Percentiles rank a stretch among this genome's conserved stretches.
phyloP scores from a whole-genome alignment of 768 basidiomycete genomes.

The Collybiopsis confluens region DNA sequence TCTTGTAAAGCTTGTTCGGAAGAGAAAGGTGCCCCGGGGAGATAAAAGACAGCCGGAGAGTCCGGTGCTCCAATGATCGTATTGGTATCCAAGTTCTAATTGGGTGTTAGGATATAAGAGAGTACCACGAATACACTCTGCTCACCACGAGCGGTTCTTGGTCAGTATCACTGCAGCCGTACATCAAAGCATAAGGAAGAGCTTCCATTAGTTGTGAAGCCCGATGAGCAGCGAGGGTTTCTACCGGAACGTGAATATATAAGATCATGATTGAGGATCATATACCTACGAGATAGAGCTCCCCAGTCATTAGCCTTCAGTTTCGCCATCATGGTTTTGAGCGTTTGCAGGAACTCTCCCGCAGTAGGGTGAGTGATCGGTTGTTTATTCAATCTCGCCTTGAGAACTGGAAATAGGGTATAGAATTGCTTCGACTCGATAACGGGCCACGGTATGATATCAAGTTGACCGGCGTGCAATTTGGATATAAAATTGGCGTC shows the following conservation, averaged over 20 bases:
- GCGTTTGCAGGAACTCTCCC: slow-evolving; percentile 48
- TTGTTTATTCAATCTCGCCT: slow-evolving; percentile 44
- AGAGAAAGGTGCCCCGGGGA: slow-evolving; percentile 11
- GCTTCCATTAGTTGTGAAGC: slow-evolving; percentile 35
- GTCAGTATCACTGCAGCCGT: slow-evolving; percentile 43
- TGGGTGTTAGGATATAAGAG: too few relatives aligned
- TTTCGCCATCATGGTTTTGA: slow-evolving; percentile 68
- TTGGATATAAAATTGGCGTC: slow-evolving; percentile 59
- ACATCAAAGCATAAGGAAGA: slow-evolving; percentile 44
- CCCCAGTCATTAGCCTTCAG: slow-evolving; percentile 68
- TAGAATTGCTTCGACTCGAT: slow-evolving; percentile 63
- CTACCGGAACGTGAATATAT: slow-evolving; percentile 18
- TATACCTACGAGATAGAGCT: slow-evolving; percentile 50
- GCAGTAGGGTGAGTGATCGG: slow-evolving; percentile 43
- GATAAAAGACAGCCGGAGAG: slow-evolving; percentile 31
- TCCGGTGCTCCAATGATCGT: slow-evolving; percentile 32
- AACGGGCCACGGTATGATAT: slow-evolving; percentile 65
- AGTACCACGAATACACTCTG: too few relatives aligned
- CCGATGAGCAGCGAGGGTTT: slow-evolving; percentile 47
- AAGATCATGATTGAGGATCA: not conserved
- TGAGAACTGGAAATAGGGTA: slow-evolving; percentile 44
- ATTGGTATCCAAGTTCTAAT: slow-evolving; percentile 58
- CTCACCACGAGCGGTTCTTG: slow-evolving; percentile 47
- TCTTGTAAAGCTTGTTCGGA: slow-evolving; percentile 17
- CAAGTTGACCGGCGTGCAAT: slow-evolving; percentile 50